A percentile compares a stretch with the other conserved stretches of the same genome.
Conservation (phyloP, 2,329 filamentous ascomycete species). For the Rugonectria rugulosa region DNA sequence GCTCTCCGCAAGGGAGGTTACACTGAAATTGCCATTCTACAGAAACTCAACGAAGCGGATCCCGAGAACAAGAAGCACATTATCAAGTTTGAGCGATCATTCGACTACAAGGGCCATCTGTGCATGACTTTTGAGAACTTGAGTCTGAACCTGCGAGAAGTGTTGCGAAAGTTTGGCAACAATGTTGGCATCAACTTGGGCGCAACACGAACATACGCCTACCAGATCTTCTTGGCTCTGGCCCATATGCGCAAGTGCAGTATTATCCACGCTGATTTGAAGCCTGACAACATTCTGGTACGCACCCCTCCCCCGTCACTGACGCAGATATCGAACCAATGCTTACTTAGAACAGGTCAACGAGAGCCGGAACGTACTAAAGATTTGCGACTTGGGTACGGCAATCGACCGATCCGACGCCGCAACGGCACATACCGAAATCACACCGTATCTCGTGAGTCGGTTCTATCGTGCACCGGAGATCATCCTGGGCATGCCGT, state of each 20-base stretch:
- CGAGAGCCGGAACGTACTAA: slow-evolving; percentile 82
- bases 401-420: slow-evolving; percentile 87
- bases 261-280: slow-evolving; percentile 94
- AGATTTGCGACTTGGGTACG: slow-evolving; percentile 97
- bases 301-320: slow-evolving; percentile 32
- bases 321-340: background rate
- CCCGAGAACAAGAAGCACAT: slow-evolving; percentile 91
- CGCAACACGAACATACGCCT: slow-evolving; percentile 87
- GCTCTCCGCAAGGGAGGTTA: slow-evolving; percentile 89
- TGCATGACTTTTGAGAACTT: slow-evolving; percentile 98
- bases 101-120: slow-evolving; percentile 93
- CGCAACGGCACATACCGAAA: slow-evolving; percentile 75
- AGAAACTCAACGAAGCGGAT: slow-evolving; percentile 86
- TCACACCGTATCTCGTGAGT: slow-evolving; percentile 94
- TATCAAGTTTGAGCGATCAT: slow-evolving; percentile 84
- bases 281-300: slow-evolving; percentile 95
- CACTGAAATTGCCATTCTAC: slow-evolving; percentile 92
- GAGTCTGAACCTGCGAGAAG: slow-evolving; percentile 90
- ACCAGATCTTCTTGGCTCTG: slow-evolving; percentile 92
- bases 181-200: slow-evolving; percentile 90
- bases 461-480: slow-evolving; percentile 97
- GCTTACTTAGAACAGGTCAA: slow-evolving; percentile 64
- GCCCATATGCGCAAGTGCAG: slow-evolving; percentile 90
- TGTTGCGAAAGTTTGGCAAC: slow-evolving; percentile 94
- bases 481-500: slow-evolving; percentile 95